Conservation (phyloP, 495 filamentous ascomycete species). For the Trichocladium antarcticum region DNA sequence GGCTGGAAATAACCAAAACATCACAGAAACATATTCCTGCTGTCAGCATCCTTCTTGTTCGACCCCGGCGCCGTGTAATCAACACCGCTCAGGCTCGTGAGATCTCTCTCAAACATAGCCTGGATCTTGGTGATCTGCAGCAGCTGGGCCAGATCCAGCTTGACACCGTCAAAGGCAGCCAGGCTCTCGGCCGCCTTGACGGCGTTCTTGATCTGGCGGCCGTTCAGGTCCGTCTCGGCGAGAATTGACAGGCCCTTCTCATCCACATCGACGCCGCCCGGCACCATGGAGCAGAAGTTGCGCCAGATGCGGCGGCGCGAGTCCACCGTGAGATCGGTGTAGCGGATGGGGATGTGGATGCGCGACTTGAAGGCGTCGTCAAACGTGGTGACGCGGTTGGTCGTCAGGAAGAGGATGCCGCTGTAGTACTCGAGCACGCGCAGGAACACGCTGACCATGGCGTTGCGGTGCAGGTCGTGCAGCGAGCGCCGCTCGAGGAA, state of each 20-base stretch:
- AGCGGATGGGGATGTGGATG: slow-evolving; percentile 35
- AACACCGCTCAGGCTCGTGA: slow-evolving; percentile 20
- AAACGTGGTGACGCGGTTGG: slow-evolving; percentile 35
- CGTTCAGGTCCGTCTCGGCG: slow-evolving; percentile 42
- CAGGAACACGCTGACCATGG: slow-evolving; percentile 37
- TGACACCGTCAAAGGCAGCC: slow-evolving; percentile 23
- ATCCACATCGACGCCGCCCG: slow-evolving; percentile 31
- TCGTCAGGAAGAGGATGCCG: slow-evolving; percentile 41
- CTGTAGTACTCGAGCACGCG: slow-evolving; percentile 38
- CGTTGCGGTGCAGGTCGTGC: slow-evolving; percentile 38
- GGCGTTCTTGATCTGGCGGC: slow-evolving; percentile 53
- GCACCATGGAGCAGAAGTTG: slow-evolving; percentile 31
- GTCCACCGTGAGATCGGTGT: slow-evolving; percentile 26
- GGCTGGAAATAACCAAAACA: too few species aligned
- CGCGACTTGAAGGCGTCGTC: slow-evolving; percentile 36
- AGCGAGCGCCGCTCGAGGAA: slow-evolving; percentile 36
- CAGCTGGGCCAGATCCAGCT: slow-evolving; percentile 23
- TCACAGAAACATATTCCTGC: slow-evolving; percentile 27
- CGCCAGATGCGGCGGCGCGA: slow-evolving; percentile 36
- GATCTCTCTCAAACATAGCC: slow-evolving; percentile 27
- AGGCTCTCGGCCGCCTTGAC: slow-evolving; percentile 43
- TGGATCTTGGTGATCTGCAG: slow-evolving; percentile 26
- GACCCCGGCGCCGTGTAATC: slow-evolving; percentile 28
- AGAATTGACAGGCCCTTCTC: slow-evolving; percentile 34
- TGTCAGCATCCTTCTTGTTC: slow-evolving; percentile 16